Evolutionary conservation across 2,329 filamentous ascomycete genomes (phyloP), one percentile per base, ranked within the genome.

Genomic region (Penicillium sp.): DNA sequence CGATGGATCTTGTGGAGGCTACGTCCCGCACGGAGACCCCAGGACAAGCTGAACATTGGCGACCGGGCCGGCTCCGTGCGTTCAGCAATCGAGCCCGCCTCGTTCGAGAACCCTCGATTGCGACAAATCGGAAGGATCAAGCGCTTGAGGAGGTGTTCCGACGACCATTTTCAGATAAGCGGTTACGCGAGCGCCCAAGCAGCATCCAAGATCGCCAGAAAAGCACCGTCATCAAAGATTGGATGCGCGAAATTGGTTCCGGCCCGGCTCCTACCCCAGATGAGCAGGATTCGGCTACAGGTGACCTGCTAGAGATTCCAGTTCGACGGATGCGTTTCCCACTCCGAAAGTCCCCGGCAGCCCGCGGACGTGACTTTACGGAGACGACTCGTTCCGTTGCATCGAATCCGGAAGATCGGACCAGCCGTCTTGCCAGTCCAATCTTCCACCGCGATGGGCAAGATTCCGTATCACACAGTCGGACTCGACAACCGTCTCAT

Each of bases 81-180:
- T 95, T 96, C 74, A 93, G 89, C 69, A 90, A 90, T 16, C 87
- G 83, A 62, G 73, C 87, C 8, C 71, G 74, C 38, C 84, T 92
- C 19, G 82, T 93, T 28, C 87, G 92, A 48, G 93, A 96, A 73
- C 93, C 93, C 61, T 97, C 93, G 0, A 87, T 97, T 55, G 88
- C 90, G 38, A 95, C 93, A 1, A 94, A 90, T 70, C 91, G 94
- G 69, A 96, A 97, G 71, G 93, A 97, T 68, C 88, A 88, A 56
- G 93, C 92, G 7, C 80, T 98, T 25, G 94, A 97, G 66, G 93
- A 97, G 72, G 92, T 98, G 0, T 98, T 98, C 74, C 85, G 92
- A 62, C 82, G 85, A 19, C 86, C 87, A 0, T 92, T 90, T 30
- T 75, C 73, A 49, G 88, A 89, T 61, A 81, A 86, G 53, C 84